phyloP scores from a whole-genome alignment of 345 rosid genomes.

The Rhizophora apiculata region DNA sequence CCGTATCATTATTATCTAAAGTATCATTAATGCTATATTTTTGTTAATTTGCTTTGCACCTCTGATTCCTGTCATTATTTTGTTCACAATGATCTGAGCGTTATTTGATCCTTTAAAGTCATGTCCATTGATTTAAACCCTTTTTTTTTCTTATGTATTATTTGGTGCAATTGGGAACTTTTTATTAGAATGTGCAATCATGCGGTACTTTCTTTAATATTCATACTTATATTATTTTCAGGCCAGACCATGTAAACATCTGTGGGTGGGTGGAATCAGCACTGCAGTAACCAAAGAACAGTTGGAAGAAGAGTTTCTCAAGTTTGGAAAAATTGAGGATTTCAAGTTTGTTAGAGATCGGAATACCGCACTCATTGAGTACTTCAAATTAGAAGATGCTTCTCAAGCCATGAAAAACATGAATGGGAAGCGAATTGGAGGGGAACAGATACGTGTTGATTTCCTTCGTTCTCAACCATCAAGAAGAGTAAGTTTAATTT shows the following conservation, averaged over 20 bases:
- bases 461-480: constrained; percentile 68
- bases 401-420: constrained; percentile 66
- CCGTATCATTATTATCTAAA: no score
- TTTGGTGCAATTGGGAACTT: background rate
- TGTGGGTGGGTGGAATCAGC: constrained; percentile 95
- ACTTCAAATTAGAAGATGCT: constrained; percentile 64
- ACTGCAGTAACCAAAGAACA: constrained; percentile 54
- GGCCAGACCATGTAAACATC: constrained; percentile 78
- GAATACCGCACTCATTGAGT: constrained; percentile 73
- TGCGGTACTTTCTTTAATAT: background rate
- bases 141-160: background rate
- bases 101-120: no score
- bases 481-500: constrained; percentile 60
- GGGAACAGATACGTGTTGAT: constrained; percentile 85
- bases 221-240: constrained; percentile 25
- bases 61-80: no score
- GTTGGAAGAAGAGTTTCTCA: constrained; percentile 66
- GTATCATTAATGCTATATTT: no score
- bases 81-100: no score
- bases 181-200: background rate
- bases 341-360: constrained; percentile 74
- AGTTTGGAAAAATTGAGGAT: constrained; percentile 76
- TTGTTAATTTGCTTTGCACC: no score
- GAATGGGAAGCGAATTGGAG: constrained; percentile 75
- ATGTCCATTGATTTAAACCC: no score